phyloP scores from a whole-genome alignment of 495 filamentous ascomycete species.

The Niebla homalea region DNA sequence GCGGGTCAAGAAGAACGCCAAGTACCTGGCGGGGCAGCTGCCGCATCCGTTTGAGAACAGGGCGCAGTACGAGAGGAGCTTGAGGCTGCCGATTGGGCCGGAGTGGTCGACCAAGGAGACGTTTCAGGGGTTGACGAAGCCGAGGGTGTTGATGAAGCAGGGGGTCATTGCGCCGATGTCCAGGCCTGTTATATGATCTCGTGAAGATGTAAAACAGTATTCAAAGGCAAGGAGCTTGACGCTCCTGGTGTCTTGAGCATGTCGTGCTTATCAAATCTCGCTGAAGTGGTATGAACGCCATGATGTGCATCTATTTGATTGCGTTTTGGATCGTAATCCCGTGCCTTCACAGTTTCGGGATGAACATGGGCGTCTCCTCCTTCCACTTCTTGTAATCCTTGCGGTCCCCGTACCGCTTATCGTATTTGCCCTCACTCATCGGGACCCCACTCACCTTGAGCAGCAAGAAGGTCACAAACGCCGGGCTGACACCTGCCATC shows the following conservation, averaged over 20 bases:
- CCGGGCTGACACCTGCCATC: slow-evolving; percentile 44
- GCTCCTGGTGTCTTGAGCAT: too few species aligned
- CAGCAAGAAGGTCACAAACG: slow-evolving; percentile 47
- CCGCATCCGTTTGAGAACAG: slow-evolving; percentile 78
- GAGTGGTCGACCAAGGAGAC: slow-evolving; percentile 93
- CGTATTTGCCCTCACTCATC: slow-evolving; percentile 51
- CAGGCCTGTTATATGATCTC: slow-evolving; percentile 49
- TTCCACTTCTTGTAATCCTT: slow-evolving; percentile 58
- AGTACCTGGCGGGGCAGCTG: slow-evolving; percentile 68
- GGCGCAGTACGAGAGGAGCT: slow-evolving; percentile 79
- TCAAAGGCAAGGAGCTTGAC: too few species aligned
- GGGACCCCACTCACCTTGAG: slow-evolving; percentile 48
- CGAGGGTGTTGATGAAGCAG: slow-evolving; percentile 81
- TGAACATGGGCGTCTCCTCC: slow-evolving; percentile 48
- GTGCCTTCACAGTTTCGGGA: slow-evolving; percentile 37
- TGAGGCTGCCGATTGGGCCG: slow-evolving; percentile 77
- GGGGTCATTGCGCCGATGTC: slow-evolving; percentile 82
- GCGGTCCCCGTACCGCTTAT: slow-evolving; percentile 45
- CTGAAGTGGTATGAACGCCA: background rate
- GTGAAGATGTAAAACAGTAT: background rate
- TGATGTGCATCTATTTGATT: background rate
- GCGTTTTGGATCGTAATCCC: background rate
- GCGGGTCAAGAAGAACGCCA: slow-evolving; percentile 78
- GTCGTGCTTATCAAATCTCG: too few species aligned
- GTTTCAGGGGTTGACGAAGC: slow-evolving; percentile 82